A percentile compares a stretch with the other conserved stretches of the same genome.
These are phyloP conservation scores for Neonectria ditissima DNA, from an alignment of 2,329 filamentous ascomycete genomes.

Conservation along the genomic window DNA sequence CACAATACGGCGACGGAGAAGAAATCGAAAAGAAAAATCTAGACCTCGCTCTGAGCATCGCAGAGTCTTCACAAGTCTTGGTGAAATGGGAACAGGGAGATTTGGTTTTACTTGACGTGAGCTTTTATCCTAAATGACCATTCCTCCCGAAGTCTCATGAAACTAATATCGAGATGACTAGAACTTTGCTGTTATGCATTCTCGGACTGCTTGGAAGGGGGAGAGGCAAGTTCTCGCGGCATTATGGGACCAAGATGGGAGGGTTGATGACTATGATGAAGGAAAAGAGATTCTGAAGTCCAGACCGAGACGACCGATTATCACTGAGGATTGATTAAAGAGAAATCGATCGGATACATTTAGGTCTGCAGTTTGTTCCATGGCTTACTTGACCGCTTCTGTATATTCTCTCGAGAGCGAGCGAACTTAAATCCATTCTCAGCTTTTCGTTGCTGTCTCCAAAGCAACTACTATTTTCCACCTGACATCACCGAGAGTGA, in stretches of 20 bases:
- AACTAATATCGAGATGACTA: conserved; percentile 15
- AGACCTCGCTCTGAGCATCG: conserved; percentile 45
- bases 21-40: conserved; percentile 46
- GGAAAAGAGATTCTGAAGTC: conserved; percentile 30
- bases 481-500: no score
- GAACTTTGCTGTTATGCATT: conserved; percentile 52
- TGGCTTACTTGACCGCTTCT: no score
- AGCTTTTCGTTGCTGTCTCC: no score
- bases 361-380: no score
- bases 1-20: conserved; percentile 46
- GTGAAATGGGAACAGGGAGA: conserved; percentile 48
- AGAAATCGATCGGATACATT: neutral
- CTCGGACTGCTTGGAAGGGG: conserved; percentile 47
- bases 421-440: no score
- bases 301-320: conserved; percentile 7
- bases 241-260: conserved; percentile 46
- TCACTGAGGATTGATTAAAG: neutral
- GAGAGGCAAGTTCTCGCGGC: conserved; percentile 48
- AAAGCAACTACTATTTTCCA: no score
- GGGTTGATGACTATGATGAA: conserved; percentile 44
- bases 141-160: neutral
- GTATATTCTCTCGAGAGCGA: no score
- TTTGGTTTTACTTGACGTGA: conserved; percentile 48
- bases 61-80: conserved; percentile 40
- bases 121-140: conserved; percentile 9